Evolutionary conservation across 768 basidiomycete genomes (phyloP).

Genomic region (Podaxis sp.): DNA sequence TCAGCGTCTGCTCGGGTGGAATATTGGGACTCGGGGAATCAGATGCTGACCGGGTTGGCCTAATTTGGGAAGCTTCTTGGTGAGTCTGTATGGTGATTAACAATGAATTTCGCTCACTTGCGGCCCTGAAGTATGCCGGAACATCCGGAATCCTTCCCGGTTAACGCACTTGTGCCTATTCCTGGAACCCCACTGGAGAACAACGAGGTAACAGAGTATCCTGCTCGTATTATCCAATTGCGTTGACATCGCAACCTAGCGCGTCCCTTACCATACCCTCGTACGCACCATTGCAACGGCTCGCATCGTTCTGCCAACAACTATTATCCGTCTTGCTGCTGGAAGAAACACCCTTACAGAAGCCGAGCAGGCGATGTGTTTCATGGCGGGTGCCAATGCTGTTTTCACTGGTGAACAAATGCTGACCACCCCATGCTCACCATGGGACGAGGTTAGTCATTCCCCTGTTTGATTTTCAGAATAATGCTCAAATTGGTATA

Average conservation of each 20-base stretch:
- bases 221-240: constrained; percentile 37
- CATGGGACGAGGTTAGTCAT: constrained; percentile 81
- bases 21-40: constrained; percentile 93
- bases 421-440: constrained; percentile 96
- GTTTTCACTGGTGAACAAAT: constrained; percentile 98
- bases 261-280: constrained; percentile 76
- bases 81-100: constrained; percentile 33
- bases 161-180: constrained; percentile 96
- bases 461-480: constrained; percentile 3
- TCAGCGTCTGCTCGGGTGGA: constrained; percentile 95
- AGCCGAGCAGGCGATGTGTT: constrained; percentile 95
- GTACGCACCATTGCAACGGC: constrained; percentile 95
- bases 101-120: constrained; percentile 11
- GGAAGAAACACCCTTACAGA: constrained; percentile 87
- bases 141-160: constrained; percentile 98
- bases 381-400: constrained; percentile 98
- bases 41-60: constrained; percentile 83
- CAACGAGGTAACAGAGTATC: constrained; percentile 59
- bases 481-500: constrained; percentile 23
- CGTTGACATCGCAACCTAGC: constrained; percentile 38
- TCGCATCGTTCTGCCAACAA: constrained; percentile 83
- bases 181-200: constrained; percentile 88
- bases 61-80: constrained; percentile 93
- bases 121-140: constrained; percentile 68
- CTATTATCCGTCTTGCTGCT: constrained; percentile 94